phyloP scores from a whole-genome alignment of 2,329 filamentous ascomycete species.

The Penicillium sp. region DNA sequence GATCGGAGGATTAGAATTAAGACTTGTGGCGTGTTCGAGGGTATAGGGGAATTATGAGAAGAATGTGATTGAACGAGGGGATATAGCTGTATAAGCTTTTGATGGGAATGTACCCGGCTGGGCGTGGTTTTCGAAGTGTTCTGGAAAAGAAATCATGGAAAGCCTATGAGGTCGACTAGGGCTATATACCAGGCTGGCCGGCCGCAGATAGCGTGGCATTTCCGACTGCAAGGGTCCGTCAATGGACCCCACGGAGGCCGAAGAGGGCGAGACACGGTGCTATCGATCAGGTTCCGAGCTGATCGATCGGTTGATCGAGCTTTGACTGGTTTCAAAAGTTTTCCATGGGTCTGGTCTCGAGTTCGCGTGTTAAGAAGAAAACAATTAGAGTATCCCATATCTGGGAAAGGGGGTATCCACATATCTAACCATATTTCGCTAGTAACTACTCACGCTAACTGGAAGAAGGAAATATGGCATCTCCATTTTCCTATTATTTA shows the following conservation, averaged over 20 bases:
- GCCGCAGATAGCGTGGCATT: background rate
- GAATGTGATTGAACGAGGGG: background rate
- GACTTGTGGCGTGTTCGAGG: background rate
- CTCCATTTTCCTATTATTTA: background rate
- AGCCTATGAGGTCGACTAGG: background rate
- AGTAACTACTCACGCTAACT: no score
- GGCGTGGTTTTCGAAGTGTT: background rate
- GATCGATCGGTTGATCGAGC: background rate
- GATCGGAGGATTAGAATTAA: background rate
- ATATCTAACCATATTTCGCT: background rate
- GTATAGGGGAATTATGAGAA: background rate
- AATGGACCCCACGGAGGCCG: conserved; percentile 3
- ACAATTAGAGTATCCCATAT: background rate
- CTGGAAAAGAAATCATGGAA: background rate
- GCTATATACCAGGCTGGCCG: conserved; percentile 2
- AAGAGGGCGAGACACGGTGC: background rate
- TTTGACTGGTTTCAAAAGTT: background rate
- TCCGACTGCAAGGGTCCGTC: conserved; percentile 3
- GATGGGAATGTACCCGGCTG: background rate
- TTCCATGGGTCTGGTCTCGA: background rate
- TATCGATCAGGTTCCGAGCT: background rate
- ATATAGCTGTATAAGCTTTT: background rate
- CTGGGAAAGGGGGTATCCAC: background rate
- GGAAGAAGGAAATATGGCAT: no score
- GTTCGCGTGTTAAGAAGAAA: background rate